Evolutionary conservation across 164 flowering plant genomes (phyloP).

Genomic region (Cinnamomum micranthum): DNA sequence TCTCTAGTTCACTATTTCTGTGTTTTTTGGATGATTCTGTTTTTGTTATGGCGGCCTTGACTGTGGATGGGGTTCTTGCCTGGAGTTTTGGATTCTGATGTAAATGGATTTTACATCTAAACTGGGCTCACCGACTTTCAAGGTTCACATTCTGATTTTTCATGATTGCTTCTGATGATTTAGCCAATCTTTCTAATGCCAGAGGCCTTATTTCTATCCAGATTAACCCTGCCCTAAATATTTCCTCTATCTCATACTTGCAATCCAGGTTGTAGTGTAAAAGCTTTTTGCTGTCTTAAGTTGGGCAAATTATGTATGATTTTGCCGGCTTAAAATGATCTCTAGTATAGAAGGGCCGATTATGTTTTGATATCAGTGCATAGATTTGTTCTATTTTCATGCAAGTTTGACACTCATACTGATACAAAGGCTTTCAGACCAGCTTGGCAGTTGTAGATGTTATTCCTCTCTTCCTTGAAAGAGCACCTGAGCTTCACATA

Average conservation of each 20-base stretch:
- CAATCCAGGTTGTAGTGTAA: background rate
- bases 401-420: background rate
- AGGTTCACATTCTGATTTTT: too few relatives aligned
- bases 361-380: background rate
- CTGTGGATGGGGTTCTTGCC: too few relatives aligned
- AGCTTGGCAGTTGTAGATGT: conserved; percentile 63
- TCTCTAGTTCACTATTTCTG: too few relatives aligned
- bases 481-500: conserved; percentile 35
- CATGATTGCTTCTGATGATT: too few relatives aligned
- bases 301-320: background rate
- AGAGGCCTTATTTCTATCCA: too few relatives aligned
- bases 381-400: background rate
- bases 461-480: conserved; percentile 66
- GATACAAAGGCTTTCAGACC: conserved; percentile 35
- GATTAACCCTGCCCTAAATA: background rate
- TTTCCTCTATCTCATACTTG: background rate
- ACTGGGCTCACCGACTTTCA: too few relatives aligned
- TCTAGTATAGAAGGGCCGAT: background rate
- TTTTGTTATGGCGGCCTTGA: too few relatives aligned
- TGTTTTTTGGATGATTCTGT: too few relatives aligned
- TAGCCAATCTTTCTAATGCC: too few relatives aligned
- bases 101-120: too few relatives aligned
- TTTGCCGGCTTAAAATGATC: background rate
- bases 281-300: background rate
- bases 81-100: too few relatives aligned